phyloP scores from a whole-genome alignment of 2,329 filamentous ascomycete species.

The Talaromyces pinophilus region DNA sequence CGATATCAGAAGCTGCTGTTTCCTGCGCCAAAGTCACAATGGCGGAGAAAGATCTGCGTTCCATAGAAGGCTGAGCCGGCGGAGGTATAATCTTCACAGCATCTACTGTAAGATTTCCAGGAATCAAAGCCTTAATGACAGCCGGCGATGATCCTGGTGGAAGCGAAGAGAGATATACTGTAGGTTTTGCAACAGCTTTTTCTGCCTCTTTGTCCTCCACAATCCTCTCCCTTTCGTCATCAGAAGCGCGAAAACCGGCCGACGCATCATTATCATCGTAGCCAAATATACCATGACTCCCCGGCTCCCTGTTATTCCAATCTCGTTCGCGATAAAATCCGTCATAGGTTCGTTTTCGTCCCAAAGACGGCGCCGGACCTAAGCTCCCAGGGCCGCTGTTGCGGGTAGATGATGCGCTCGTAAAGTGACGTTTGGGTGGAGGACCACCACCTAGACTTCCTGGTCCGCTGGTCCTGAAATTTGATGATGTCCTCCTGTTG shows the following conservation, averaged over 20 bases:
- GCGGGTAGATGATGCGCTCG: constrained; percentile 41
- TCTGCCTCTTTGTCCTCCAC: constrained; percentile 47
- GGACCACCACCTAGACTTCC: constrained; percentile 36
- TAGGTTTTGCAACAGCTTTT: constrained; percentile 55
- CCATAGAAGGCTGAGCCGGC: constrained; percentile 50
- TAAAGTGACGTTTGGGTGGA: constrained; percentile 64
- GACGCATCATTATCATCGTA: constrained; percentile 45
- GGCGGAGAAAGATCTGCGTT: constrained; percentile 72
- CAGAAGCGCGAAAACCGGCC: constrained; percentile 44
- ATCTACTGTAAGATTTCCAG: constrained; percentile 64
- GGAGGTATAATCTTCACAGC: constrained; percentile 69
- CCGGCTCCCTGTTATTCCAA: constrained; percentile 36
- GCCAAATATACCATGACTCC: constrained; percentile 40
- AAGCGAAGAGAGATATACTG: constrained; percentile 56
- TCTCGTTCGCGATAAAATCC: constrained; percentile 41
- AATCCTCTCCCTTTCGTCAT: constrained; percentile 48
- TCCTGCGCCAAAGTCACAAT: constrained; percentile 80
- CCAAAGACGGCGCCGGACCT: constrained; percentile 44
- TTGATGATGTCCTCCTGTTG: constrained; percentile 26
- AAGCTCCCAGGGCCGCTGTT: constrained; percentile 54
- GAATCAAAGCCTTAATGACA: constrained; percentile 52
- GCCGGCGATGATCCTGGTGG: constrained; percentile 55
- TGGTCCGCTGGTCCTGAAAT: constrained; percentile 32
- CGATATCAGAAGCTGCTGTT: constrained; percentile 79
- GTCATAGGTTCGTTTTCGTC: constrained; percentile 49